Evolutionary conservation across 2,329 filamentous ascomycete species (phyloP).

Genomic region (Cadophora luteo-olivacea): DNA sequence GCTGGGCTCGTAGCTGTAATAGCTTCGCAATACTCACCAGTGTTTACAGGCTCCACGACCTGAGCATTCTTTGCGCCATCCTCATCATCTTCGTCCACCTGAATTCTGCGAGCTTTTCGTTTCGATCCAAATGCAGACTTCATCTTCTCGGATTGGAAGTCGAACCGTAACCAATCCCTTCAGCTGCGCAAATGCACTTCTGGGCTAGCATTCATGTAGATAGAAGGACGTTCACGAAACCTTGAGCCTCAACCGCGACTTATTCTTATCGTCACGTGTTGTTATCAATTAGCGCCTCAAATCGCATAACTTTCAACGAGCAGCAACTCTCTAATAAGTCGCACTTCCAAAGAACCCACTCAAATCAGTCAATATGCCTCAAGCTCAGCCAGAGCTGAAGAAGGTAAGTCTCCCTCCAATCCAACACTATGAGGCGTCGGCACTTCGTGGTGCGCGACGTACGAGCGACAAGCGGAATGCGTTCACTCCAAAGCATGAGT

Average conservation of each 20-base stretch:
- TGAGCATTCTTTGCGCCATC: conserved; percentile 38
- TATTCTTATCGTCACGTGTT: conserved; percentile 13
- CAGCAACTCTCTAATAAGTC: conserved; percentile 24
- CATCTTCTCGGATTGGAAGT: conserved; percentile 31
- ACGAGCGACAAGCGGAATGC: conserved; percentile 29
- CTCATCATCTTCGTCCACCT: conserved; percentile 71
- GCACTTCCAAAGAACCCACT: conserved; percentile 21
- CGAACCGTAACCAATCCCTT: neutral
- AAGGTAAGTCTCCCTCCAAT: conserved; percentile 67
- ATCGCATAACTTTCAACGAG: conserved; percentile 26
- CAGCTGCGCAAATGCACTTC: neutral
- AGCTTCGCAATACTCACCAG: conserved; percentile 37
- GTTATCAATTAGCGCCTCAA: conserved; percentile 23
- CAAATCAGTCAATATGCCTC: conserved; percentile 73
- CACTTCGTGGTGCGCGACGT: conserved; percentile 21
- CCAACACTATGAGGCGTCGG: conserved; percentile 10
- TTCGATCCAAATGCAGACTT: conserved; percentile 57
- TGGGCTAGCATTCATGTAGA: neutral
- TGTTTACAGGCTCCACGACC: conserved; percentile 30
- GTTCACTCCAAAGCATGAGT: neutral
- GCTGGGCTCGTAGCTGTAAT: conserved; percentile 35
- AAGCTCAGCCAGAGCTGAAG: conserved; percentile 98
- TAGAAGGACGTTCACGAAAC: neutral
- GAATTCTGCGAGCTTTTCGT: conserved; percentile 79
- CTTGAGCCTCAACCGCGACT: conserved; percentile 2